Percentiles rank a stretch among this genome's conserved stretches.
Conservation (phyloP, 129 eudicot species). For the Flaveria robusta region DNA sequence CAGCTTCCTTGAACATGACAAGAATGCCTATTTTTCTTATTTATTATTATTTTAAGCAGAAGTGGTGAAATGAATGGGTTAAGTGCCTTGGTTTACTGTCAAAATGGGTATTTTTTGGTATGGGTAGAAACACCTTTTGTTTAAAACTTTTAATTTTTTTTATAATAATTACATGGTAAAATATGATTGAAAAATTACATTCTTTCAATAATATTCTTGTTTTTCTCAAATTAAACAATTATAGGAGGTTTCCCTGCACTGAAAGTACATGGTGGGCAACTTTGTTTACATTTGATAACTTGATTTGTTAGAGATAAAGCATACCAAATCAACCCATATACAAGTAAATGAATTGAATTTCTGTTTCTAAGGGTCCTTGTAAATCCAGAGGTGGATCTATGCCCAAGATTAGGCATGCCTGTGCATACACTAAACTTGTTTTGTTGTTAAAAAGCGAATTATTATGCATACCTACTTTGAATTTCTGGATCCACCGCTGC, state of each 20-base stretch:
- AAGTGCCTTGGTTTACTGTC: neutral
- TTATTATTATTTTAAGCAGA: neutral
- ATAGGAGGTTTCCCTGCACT: slow-evolving; percentile 8
- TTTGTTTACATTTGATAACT: neutral
- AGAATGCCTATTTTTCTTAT: neutral
- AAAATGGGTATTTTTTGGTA: neutral
- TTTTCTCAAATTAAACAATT: neutral
- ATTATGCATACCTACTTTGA: neutral
- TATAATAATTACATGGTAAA: neutral
- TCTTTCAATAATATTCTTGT: neutral
- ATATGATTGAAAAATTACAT: slow-evolving; percentile 1
- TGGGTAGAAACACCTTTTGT: neutral
- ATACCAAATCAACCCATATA: neutral
- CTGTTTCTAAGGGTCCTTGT: neutral
- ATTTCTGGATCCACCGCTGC: neutral
- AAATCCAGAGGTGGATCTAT: neutral
- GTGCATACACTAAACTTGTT: neutral
- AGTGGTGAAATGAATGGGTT: neutral
- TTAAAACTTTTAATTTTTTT: neutral
- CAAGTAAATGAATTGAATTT: neutral
- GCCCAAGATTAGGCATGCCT: neutral
- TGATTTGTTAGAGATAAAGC: neutral
- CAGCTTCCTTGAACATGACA: slow-evolving; percentile 6
- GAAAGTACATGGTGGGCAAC: neutral
- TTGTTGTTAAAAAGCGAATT: neutral